Base-by-base conservation (phyloP, 306 rosid genomes). In the Malus asiatica region DNA sequence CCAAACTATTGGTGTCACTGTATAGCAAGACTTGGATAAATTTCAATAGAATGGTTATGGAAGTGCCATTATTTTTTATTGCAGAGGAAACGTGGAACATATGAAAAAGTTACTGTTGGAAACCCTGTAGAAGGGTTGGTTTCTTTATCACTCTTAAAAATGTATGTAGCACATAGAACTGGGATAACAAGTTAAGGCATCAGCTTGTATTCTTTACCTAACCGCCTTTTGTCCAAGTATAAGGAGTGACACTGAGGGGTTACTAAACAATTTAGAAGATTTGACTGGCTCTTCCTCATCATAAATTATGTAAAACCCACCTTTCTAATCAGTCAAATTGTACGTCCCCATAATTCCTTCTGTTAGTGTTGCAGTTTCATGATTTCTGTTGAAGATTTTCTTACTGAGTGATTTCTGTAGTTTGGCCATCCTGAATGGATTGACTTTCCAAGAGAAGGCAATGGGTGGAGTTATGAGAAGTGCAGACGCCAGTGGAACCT, bases 351-450 rank as follows among this genome's bases (percentile, higher is more conserved):
- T 53, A 33, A 35, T 67, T 44, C 53, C 71, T 10, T 67, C 14
- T 67, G 71, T 52, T 42, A 22, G 53, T 22, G 11, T 40, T 42
- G 53, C 30, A 38, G 7, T 67, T 23, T 42, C 71, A 67, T 11
- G 20, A 67, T 67, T 67, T 42, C 46, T 66, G 42, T 42, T 42
- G 30, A 67, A 40, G 19, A 14, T 67, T 67, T 67, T 67, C 32
- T 40, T 42, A 12, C 4, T 22, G 55, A 38, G 22, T 40, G 30
- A 45, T 33, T 77, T 74, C 73, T 76, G 60, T 81, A 94, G 98
- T 94, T 90, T 79, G 98, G 98, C 76, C 98, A 94, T 87, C 98
- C 98, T 20, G 98, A 94, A 76, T 94, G 98, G 98, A 86, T 94
- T 46, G 98, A 94, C 86, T 94, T 94, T 83, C 98, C 98, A 71